Evolutionary conservation across 257 asterid genomes (phyloP), one percentile per base, ranked within the genome.

Genomic region (Jaltomata sinuosa): DNA sequence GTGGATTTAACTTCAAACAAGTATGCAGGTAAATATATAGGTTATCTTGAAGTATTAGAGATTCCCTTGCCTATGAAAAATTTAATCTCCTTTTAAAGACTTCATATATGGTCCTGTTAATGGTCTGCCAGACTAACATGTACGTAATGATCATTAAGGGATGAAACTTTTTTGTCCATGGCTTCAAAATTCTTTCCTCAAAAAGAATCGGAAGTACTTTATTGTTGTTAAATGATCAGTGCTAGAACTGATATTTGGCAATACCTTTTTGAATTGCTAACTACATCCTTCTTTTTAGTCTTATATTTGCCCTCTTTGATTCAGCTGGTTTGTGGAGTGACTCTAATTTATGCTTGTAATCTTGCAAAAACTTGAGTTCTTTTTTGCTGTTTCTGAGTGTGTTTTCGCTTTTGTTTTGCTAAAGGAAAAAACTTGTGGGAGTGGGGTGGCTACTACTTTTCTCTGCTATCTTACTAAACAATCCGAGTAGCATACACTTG

Each of bases 1-100:
- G 98, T 97, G 87, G 99, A 97, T 90, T 90, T 97, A 86, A 95
- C 94, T 81, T 93, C 98, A 87, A 97, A 97, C 90, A 97, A 97
- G 84, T 97, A 94, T 87, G 99, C 98, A 80, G 99, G 99, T 89
- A 78, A 76, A 52, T 8, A 8, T 76, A 76, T 0, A 49, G 81
- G 18, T 0, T 4, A 76, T 16, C 25, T 47, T 47, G 57, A 72
- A 72, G 80, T 0, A 0, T n/a, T 72, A 0, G 1, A 36, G 38
- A 72, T 38, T 71, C 34, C 79, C 34, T 40, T 69, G 32, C 21
- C 21, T 2, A 5, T 69, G 52, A 38, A 69, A 36, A 36, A 21
- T 0, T 21, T 67, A 8, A 2, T 71, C 79, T 40, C 34, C 54
- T n/a, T 71, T 38, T 21, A 31, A 31, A 22, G 80, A 12, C 36